Base-by-base conservation (phyloP, 177 flowering plant species). In the Vitis hybrid region DNA sequence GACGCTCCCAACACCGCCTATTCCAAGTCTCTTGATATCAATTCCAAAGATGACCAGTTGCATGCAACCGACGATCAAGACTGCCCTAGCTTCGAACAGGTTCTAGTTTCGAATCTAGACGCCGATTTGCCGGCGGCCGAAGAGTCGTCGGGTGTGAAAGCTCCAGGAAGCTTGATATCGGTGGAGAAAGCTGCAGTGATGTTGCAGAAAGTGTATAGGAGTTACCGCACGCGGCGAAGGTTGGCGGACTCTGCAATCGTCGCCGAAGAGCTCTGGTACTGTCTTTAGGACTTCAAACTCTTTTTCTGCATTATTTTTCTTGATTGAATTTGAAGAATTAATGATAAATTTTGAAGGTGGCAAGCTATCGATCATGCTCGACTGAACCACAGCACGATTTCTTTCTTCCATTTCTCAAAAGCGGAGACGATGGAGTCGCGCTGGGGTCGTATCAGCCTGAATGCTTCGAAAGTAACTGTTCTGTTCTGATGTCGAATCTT, bases 161-260 rank as follows among this genome's bases (percentile, higher is more conserved):
- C 2, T 33, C 62, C 22, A 15, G 51, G 62, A 61, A 67, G 70
- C 3, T 18, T 31, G 51, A 58, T 19, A 16, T 0, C 19, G 31
- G 61, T 31, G 51, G 63, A 55, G 70, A 56, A 51, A 21, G 91
- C 91, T 12, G 97, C 92, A 6, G 75, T 83, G 77, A 84, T 74
- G 83, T 2, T 92, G 69, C 98, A 91, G 84, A 93, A 91, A 79
- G 87, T 85, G 50, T 93, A 89, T 65, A 64, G 90, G 79, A 78
- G 98, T 69, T 87, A 89, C 67, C 91, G 97, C 15, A 89, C 97
- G 4, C 83, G 98, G 67, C 93, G 98, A 48, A 80, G 75, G 84
- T 79, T 93, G 68, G 98, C 98, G 2, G 98, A 93, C 78, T 86
- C 93, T 8, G 97, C 92, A 7, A 89, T 93, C 5, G 88, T 91